phyloP scores from a whole-genome alignment of 345 rosid genomes.

The Gossypium thurberi region DNA sequence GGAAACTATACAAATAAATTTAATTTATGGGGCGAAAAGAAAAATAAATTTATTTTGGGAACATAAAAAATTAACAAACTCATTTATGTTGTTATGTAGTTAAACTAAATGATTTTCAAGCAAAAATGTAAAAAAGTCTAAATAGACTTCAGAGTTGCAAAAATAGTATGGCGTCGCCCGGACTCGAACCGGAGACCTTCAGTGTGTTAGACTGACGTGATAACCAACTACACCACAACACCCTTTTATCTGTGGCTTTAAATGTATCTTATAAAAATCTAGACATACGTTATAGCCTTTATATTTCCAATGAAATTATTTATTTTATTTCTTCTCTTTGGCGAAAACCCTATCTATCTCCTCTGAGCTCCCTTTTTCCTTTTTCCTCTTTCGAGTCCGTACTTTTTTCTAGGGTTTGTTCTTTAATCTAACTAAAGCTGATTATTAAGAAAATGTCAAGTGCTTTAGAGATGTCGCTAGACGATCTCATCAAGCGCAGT shows the following conservation, averaged over 20 bases:
- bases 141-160: too few relatives aligned
- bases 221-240: constrained; percentile 99
- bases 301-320: too few relatives aligned
- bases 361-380: background rate
- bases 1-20: too few relatives aligned
- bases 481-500: constrained; percentile 80
- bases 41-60: too few relatives aligned
- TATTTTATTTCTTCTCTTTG: background rate
- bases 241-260: background rate
- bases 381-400: background rate
- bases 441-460: constrained; percentile 45
- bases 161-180: constrained; percentile 29
- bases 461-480: constrained; percentile 94
- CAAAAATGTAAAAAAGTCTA: too few relatives aligned
- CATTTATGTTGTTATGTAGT: too few relatives aligned
- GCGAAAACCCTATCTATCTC: background rate
- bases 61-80: too few relatives aligned
- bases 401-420: background rate
- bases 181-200: constrained; percentile 96
- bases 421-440: background rate
- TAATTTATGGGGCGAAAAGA: too few relatives aligned
- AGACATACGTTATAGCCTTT: too few relatives aligned
- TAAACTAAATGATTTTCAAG: too few relatives aligned
- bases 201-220: constrained; percentile 99
- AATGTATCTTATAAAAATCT: too few relatives aligned